Evolutionary conservation across 129 eudicot species (phyloP).

Genomic region (Helianthus annuus): HanXRQr2.0-SUNRISE NC_035446.2:9328171-9328670

Average conservation of each 20-base stretch:
- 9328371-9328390: neutral
- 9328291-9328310: neutral
- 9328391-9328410: too few species aligned
- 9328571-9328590: neutral
- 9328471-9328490: neutral
- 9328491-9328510: neutral
- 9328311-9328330: constrained; percentile 3
- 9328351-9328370: neutral
- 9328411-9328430: too few species aligned
- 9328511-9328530: neutral
- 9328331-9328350: neutral
- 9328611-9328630: too few species aligned
- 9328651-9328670: too few species aligned
- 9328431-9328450: neutral
- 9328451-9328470: neutral
- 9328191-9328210: neutral
- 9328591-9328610: too few species aligned
- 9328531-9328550: neutral
- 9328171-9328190: neutral
- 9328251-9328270: constrained; percentile 3
- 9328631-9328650: too few species aligned
- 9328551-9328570: neutral
- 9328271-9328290: constrained; percentile 12
- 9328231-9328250: neutral
- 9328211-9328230: neutral